Percentiles rank a stretch among this genome's conserved stretches.
Conservation (phyloP, 192 early-diverging fungal genomes). For the Coemansia sp. region DNA sequence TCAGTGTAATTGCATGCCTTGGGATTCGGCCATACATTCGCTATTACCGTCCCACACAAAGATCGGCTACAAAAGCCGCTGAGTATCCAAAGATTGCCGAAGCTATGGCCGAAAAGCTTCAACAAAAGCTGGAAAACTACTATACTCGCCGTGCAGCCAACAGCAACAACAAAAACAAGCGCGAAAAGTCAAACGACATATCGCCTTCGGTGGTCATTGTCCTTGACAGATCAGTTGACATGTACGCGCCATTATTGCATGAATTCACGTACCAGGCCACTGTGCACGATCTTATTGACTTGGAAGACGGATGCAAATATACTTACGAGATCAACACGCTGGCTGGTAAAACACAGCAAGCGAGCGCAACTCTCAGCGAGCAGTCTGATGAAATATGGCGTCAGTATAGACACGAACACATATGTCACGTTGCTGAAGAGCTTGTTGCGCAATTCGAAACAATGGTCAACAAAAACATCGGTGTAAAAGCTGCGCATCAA, state of each 20-base stretch:
- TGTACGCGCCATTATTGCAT: slow-evolving; percentile 86
- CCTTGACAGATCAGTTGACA: slow-evolving; percentile 87
- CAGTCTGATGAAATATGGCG: slow-evolving; percentile 52
- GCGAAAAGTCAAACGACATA: slow-evolving; percentile 51
- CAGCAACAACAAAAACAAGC: background rate
- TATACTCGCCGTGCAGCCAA: slow-evolving; percentile 28
- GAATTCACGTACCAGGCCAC: slow-evolving; percentile 99
- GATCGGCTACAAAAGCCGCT: background rate
- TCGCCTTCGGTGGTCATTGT: slow-evolving; percentile 80
- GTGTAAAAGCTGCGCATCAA: slow-evolving; percentile 22
- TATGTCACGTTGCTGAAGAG: slow-evolving; percentile 35
- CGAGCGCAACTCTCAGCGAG: slow-evolving; percentile 42
- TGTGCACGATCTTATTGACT: slow-evolving; percentile 81
- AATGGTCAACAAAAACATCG: slow-evolving; percentile 31
- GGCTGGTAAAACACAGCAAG: slow-evolving; percentile 14
- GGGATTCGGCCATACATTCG: slow-evolving; percentile 37
- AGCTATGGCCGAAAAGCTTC: slow-evolving; percentile 58
- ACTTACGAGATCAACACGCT: slow-evolving; percentile 4
- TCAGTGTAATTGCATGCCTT: slow-evolving; percentile 50
- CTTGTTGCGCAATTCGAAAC: slow-evolving; percentile 34
- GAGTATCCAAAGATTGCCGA: slow-evolving; percentile 30
- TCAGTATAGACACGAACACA: slow-evolving; percentile 50
- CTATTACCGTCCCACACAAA: slow-evolving; percentile 33
- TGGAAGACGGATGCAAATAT: slow-evolving; percentile 41
- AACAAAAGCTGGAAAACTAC: slow-evolving; percentile 65